Evolutionary conservation across 2,329 filamentous ascomycete species (phyloP), one percentile per base, ranked within the genome.

Genomic region (Pyrenochaeta sp.): DNA sequence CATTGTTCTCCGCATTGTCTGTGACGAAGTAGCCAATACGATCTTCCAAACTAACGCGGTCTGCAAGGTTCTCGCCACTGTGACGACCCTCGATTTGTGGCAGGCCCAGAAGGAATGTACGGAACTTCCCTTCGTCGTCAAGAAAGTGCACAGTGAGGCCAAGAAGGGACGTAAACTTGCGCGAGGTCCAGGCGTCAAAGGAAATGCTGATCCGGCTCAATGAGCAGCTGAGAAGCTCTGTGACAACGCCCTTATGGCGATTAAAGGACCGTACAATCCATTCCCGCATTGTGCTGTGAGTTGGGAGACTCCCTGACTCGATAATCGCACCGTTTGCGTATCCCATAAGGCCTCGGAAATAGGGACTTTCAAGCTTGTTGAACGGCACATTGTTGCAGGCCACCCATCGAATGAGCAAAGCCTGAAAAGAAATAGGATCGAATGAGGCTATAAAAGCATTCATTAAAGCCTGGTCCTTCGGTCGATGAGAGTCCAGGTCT

Each of bases 151-250:
- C 56, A 21, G 51, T 45, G 10, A 62, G 11, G 12, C 58, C 59
- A 42, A 47, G 42, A 10, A 64, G 37, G 11, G 58, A 44, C 11
- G 55, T 27, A 30, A 42, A 17, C 33, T 58, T 64, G 9, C 44
- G 18, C 5, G 59, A 61, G 18, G 56, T 64, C 60, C 53, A 64
- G 17, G 60, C 42, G 44, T 64, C 60, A 42, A 64, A 61, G 11
- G 55, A 56, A 29, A 61, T 44, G 27, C 12, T 12, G 41, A 44
- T 44, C 27, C 17, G 20, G 23, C 27, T 44, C 31, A 30, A 39
- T 35, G 33, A 55, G 15, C 10, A 9, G 10, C 17, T 10, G 27
- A 50, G 39, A 7, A n/a, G 14, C n/a, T 50, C 18, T 14, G 7
- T 43, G 3, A 50, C 18, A n/a, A 9, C n/a, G 14, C 18, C 12